Base-by-base conservation (phyloP, 768 basidiomycete genomes). In the Mycena vulgaris region DNA sequence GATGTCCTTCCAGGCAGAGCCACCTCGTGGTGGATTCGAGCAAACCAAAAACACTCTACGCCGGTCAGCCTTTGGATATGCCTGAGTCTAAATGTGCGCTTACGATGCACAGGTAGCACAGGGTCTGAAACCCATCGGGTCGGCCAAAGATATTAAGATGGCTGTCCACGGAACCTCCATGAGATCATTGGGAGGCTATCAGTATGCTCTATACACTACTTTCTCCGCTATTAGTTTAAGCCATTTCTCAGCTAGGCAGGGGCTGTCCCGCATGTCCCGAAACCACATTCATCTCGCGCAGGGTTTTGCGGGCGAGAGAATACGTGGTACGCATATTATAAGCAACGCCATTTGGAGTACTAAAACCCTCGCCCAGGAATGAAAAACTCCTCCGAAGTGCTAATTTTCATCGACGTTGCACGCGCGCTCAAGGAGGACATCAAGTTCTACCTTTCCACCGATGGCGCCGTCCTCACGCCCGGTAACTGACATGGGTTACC, bases 201-300 rank as follows among this genome's bases (percentile, higher is more conserved):
- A 76, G 92, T 91, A 65, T 9, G 83, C 70, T 16, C 33, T 17
- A 11, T 2, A 42, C 27, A 23, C 27, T 2, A 23, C 45, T n/a
- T 48, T 37, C 8, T 51, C 25, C 45, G 8, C 45, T 13, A 53
- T 57, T 51, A 31, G n/a, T 57, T 74, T 21, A 69, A 27, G 14
- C 23, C 13, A 55, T 39, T 37, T 30, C 8, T 27, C 31, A 93
- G 92, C 83, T 21, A 77, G 78, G 5, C 80, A 86, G 52, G 92
- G 92, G 0, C 80, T 93, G 14, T 90, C 88, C 1, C 85, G 83
- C 51, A 94, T 93, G 92, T 80, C 77, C 13, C 83, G 93, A 19
- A 92, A 92, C 72, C 92, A 94, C 74, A 89, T 94, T 35, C 93
- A 95, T 77, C 82, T 93, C 28, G 92, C 93, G 0, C 87, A 89